phyloP scores from a whole-genome alignment of 768 basidiomycete genomes.

The Macrocybe gigantea region DNA sequence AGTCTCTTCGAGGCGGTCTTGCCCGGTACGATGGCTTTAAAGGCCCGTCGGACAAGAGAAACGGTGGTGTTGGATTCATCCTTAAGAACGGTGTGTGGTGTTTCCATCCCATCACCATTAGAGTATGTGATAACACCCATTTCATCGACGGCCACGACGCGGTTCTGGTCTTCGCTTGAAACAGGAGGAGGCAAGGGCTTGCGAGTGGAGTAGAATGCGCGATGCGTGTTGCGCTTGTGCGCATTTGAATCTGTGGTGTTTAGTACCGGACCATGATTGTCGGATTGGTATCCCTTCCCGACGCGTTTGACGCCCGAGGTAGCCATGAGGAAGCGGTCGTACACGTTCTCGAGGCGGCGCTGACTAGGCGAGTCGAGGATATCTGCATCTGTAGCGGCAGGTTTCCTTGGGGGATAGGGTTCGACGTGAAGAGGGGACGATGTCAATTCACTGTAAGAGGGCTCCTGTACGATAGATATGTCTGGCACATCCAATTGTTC shows the following conservation, averaged over 20 bases:
- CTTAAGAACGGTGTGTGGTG: constrained; percentile 22
- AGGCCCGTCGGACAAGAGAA: constrained; percentile 60
- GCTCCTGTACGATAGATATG: constrained; percentile 19
- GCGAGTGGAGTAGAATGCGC: constrained; percentile 42
- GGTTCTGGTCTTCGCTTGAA: constrained; percentile 55
- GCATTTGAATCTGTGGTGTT: constrained; percentile 21
- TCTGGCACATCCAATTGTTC: constrained; percentile 31
- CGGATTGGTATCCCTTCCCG: constrained; percentile 79
- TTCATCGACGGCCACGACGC: constrained; percentile 55
- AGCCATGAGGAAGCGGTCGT: constrained; percentile 80
- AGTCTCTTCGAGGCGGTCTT: constrained; percentile 48
- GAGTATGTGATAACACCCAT: constrained; percentile 46
- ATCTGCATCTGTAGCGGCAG: constrained; percentile 24
- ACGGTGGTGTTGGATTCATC: constrained; percentile 47
- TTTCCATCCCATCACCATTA: constrained; percentile 14
- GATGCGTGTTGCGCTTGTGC: constrained; percentile 28
- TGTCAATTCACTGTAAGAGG: constrained; percentile 48
- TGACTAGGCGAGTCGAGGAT: constrained; percentile 51
- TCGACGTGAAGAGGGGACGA: constrained; percentile 61
- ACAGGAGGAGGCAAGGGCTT: constrained; percentile 67
- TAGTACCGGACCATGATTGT: constrained; percentile 41
- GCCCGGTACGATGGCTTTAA: constrained; percentile 71
- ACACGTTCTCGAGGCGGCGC: constrained; percentile 65
- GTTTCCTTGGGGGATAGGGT: constrained; percentile 51
- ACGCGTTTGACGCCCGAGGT: constrained; percentile 75